phyloP scores from a whole-genome alignment of 1,284 basidiomycete species.

The Austropuccinia psidii region DNA sequence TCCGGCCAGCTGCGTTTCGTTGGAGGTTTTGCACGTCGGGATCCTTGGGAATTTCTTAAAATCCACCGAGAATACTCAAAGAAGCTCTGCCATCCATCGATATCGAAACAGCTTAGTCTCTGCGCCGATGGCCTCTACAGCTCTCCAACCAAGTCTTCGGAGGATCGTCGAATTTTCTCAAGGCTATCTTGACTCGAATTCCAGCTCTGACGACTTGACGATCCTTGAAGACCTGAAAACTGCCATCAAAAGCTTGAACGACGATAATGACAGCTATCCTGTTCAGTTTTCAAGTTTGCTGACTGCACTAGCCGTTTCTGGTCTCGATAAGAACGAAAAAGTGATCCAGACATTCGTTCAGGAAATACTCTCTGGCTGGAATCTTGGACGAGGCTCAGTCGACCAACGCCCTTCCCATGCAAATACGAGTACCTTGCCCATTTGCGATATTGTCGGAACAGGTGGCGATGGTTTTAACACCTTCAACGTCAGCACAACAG shows the following conservation, averaged over 20 bases:
- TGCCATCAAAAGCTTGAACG: background rate
- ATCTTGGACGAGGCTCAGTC: constrained; percentile 3
- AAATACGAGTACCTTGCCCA: constrained; percentile 35
- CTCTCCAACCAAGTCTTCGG: constrained; percentile 10
- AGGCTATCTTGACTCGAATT: background rate
- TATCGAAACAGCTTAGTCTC: too few relatives aligned
- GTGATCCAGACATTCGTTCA: constrained; percentile 18
- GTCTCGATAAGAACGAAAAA: constrained; percentile 40
- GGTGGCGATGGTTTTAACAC: constrained; percentile 97
- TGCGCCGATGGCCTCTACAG: too few relatives aligned
- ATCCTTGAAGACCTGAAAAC: constrained; percentile 6
- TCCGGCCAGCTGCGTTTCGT: too few relatives aligned
- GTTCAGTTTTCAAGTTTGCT: constrained; percentile 44
- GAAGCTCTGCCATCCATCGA: too few relatives aligned
- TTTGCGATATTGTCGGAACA: constrained; percentile 59
- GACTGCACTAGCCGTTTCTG: constrained; percentile 41
- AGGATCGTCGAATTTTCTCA: constrained; percentile 21
- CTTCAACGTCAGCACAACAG: constrained; percentile 95
- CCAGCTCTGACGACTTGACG: background rate
- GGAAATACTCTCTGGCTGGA: constrained; percentile 11
- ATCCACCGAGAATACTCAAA: too few relatives aligned
- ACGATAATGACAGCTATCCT: background rate
- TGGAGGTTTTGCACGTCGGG: too few relatives aligned
- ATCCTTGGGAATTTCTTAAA: too few relatives aligned
- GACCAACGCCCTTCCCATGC: constrained; percentile 21